A percentile compares a stretch with the other conserved stretches of the same genome.
phyloP scores from a whole-genome alignment of 352 stramenopile genomes.

The Phytopythium chamaehyphon region DNA sequence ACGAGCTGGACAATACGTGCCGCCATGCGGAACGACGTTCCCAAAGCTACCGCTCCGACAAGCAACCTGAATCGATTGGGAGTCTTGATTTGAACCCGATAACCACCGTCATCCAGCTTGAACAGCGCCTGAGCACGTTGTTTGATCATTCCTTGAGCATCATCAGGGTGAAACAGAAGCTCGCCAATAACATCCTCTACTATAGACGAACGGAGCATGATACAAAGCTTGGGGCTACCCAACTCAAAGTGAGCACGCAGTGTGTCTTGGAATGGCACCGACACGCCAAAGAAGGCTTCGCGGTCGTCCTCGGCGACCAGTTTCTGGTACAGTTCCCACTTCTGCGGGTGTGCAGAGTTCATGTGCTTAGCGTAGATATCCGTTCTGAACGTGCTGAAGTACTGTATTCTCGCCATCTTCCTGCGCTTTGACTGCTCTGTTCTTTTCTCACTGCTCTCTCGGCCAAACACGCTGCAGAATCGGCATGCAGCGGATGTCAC shows the following conservation, averaged over 20 bases:
- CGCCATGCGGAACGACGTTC: background rate
- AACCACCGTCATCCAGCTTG: background rate
- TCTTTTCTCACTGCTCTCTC: background rate
- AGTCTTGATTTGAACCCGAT: background rate
- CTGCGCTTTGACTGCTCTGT: background rate
- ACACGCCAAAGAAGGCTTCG: background rate
- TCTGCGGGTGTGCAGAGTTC: background rate
- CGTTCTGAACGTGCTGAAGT: background rate
- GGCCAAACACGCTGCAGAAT: background rate
- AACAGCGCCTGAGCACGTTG: background rate
- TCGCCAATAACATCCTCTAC: background rate
- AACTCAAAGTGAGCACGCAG: background rate
- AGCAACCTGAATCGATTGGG: background rate
- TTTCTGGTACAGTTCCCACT: background rate
- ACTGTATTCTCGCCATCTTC: background rate
- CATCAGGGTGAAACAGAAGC: background rate
- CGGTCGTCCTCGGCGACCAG: background rate
- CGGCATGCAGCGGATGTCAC: background rate
- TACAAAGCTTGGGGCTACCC: background rate
- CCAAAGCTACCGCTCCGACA: background rate
- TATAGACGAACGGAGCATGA: background rate
- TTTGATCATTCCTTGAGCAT: background rate
- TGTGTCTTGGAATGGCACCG: background rate
- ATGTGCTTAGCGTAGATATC: background rate
- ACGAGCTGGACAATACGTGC: constrained; percentile 3